phyloP scores from a whole-genome alignment of 352 stramenopile species.

The Pseudoperonospora humuli region DNA sequence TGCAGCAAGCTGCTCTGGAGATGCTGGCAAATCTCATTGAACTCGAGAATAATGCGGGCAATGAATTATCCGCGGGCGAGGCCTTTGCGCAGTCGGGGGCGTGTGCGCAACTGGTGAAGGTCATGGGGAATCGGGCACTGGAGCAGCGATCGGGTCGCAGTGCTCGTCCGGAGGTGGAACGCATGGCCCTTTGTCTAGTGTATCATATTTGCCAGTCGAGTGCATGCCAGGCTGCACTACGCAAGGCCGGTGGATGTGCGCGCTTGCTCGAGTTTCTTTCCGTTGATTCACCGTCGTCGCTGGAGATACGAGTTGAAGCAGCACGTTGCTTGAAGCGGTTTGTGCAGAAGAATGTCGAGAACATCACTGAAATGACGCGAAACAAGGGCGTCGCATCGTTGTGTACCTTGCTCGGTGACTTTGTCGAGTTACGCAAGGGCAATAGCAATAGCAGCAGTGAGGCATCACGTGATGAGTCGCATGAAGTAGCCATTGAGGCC shows the following conservation, averaged over 20 bases:
- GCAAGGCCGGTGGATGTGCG: slow-evolving; percentile 40
- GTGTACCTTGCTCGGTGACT: slow-evolving; percentile 45
- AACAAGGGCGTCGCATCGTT: slow-evolving; percentile 48
- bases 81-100: slow-evolving; percentile 55
- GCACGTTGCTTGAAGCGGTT: slow-evolving; percentile 66
- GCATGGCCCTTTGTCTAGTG: slow-evolving; percentile 60
- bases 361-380: slow-evolving; percentile 55
- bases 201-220: slow-evolving; percentile 68
- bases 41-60: slow-evolving; percentile 61
- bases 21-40: slow-evolving; percentile 75
- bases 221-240: slow-evolving; percentile 58
- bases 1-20: slow-evolving; percentile 54
- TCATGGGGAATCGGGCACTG: slow-evolving; percentile 52
- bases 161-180: slow-evolving; percentile 49
- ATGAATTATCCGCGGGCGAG: slow-evolving; percentile 55
- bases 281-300: slow-evolving; percentile 33
- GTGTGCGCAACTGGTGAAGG: slow-evolving; percentile 43
- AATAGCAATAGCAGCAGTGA: slow-evolving; percentile 20
- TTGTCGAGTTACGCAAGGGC: slow-evolving; percentile 36
- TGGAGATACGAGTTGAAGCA: slow-evolving; percentile 60
- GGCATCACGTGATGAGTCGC: slow-evolving; percentile 36
- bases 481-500: slow-evolving; percentile 60
- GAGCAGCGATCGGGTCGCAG: slow-evolving; percentile 43
- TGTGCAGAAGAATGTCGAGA: slow-evolving; percentile 62
- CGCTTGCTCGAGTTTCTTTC: slow-evolving; percentile 53